Conservation (phyloP, 2,329 filamentous ascomycete species). For the Xylaria sp. region DNA sequence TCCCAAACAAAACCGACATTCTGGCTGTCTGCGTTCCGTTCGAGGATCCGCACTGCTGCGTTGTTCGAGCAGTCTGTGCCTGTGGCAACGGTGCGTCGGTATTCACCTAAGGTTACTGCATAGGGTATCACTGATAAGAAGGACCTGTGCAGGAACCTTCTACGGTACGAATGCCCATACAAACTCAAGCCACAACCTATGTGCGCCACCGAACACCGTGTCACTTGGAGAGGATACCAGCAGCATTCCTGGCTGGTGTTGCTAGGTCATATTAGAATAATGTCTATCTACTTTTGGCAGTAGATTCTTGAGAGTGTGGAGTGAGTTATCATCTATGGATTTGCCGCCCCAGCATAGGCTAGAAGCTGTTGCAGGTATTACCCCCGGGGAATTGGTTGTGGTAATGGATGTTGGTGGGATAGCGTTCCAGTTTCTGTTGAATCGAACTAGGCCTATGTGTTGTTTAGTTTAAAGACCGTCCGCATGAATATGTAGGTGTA, state of each 20-base stretch:
- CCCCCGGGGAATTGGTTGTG: not conserved
- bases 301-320: not conserved
- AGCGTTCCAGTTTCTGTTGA: not conserved
- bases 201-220: constrained; percentile 23
- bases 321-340: not conserved
- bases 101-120: not conserved
- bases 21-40: constrained; percentile 26
- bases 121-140: constrained; percentile 1
- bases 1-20: not conserved
- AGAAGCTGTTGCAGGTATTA: not conserved
- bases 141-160: constrained; percentile 25
- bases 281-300: not conserved
- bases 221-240: constrained; percentile 21
- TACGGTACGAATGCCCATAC: constrained; percentile 19
- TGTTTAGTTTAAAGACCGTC: not conserved
- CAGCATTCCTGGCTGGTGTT: constrained; percentile 28
- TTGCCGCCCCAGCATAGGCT: not conserved
- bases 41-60: constrained; percentile 30
- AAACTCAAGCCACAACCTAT: constrained; percentile 15
- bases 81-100: constrained; percentile 23
- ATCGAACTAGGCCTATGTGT: not conserved
- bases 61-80: constrained; percentile 22
- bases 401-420: not conserved
- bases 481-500: not conserved
- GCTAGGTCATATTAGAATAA: constrained; percentile 4